Base-by-base conservation (phyloP, 2,329 filamentous ascomycete genomes). In the Ceratocystis cubensis region DNA sequence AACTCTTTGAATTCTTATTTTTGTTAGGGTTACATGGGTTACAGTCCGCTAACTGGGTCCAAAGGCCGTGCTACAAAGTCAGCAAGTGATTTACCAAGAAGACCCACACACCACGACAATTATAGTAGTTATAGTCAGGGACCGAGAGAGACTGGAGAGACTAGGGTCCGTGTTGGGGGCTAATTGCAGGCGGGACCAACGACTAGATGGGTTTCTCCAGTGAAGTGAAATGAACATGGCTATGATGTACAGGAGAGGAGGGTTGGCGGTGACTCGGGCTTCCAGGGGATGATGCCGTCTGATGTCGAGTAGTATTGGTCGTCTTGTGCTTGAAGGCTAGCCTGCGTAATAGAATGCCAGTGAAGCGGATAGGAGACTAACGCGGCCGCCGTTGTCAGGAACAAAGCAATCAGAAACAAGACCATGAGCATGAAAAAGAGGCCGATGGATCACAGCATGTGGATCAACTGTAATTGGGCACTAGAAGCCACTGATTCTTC, bases 11-110 rank as follows among this genome's bases (percentile, higher is more conserved):
- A 20, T 56, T 6, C 10, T 10, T 37, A 10, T 4, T 17, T 59
- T 13, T 2, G 28, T 37, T 59, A 59, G 56, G 56, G 56, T 59
- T 59, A 30, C 1, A 10, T 1, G 17, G 15, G 30, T 28, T 20
- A 2, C 0, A 1, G 0, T n/a, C n/a, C n/a, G 13, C 4, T 41
- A 15, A 10, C 37, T 15, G 13, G 37, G 37, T 20, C 6, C 17
- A n/a, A 48, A 22, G 46, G 48, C 6, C n/a, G 48, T 53, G 48
- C 22, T 53, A 25, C 48, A 53, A 53, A 25, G 48, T 25, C 2
- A 53, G 48, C 22, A 53, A 53, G 48, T 33, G 28, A 33, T 33
- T 59, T 30, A 10, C 6, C 13, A 37, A 59, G 56, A 59, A 41
- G 28, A 37, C 56, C 56, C 28, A 59, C 56, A 59, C 56, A 33